A percentile compares a stretch with the other conserved stretches of the same genome.
Conservation (phyloP, 169 alveolate genomes). For the Cryptosporidium sp. region DNA sequence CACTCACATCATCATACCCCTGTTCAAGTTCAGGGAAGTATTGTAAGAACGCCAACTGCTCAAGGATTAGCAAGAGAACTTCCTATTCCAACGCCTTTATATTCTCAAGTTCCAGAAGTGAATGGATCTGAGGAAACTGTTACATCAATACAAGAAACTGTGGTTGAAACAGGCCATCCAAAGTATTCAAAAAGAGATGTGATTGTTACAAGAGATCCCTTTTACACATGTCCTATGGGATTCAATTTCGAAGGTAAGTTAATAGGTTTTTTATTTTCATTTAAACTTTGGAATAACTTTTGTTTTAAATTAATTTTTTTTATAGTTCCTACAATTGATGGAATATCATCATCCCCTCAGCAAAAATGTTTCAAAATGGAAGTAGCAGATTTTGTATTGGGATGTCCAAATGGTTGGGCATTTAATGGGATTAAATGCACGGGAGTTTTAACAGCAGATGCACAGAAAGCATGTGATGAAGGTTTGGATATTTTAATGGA, state of each 20-base stretch:
- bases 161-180: slow-evolving; percentile 67
- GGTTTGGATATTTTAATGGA: slow-evolving; percentile 64
- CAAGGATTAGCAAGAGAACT: slow-evolving; percentile 70
- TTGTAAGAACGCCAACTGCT: slow-evolving; percentile 53
- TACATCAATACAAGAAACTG: slow-evolving; percentile 51
- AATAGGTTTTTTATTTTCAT: neutral
- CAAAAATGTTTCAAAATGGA: slow-evolving; percentile 70
- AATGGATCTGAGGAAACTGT: slow-evolving; percentile 46
- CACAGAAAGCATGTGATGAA: slow-evolving; percentile 74
- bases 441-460: slow-evolving; percentile 62
- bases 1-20: slow-evolving; percentile 17
- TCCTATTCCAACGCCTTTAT: slow-evolving; percentile 47
- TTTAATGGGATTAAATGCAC: slow-evolving; percentile 70
- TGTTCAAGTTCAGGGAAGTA: slow-evolving; percentile 26
- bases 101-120: slow-evolving; percentile 65
- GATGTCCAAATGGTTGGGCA: slow-evolving; percentile 76
- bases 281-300: neutral
- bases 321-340: slow-evolving; percentile 66
- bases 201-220: slow-evolving; percentile 68
- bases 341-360: slow-evolving; percentile 60
- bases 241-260: slow-evolving; percentile 72
- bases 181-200: slow-evolving; percentile 59
- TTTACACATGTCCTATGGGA: slow-evolving; percentile 76
- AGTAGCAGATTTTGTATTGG: slow-evolving; percentile 72
- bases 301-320: neutral